Evolutionary conservation across 2,329 filamentous ascomycete species (phyloP), one percentile per base, ranked within the genome.

Genomic region (Elsinoe batatas): DNA sequence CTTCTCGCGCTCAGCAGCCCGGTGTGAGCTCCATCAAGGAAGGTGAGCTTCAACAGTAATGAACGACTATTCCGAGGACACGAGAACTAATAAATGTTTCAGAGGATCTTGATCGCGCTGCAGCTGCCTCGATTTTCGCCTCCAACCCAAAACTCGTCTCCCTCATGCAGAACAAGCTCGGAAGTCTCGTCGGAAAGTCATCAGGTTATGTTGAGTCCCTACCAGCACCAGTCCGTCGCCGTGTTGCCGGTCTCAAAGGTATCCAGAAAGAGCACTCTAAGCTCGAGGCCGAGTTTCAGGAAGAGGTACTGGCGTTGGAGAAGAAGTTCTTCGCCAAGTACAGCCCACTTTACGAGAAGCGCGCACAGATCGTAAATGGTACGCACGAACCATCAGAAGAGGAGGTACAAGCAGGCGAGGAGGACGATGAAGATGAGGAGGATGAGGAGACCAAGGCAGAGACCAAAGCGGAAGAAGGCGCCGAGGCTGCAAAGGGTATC

Each of bases 291-390:
- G 86, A 96, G 74, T 97, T 98, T 74, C 94, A 98, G 73, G 91
- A 97, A 74, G 94, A 97, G 76, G 91, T 98, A 60, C 81, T 98
- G 58, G 85, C 96, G 73, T 82, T 98, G 26, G 93, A 98, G 81
- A 98, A 98, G 83, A 96, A 96, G 77, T 98, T 95, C 76, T 97
- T 97, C 67, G 88, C 88, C 75, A 97, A 97, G 76, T 98, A 96
- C 76, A 95, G 89, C 55, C 93, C 93, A 59, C 82, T 98, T 50
- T 98, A 98, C 76, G 78, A 96, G 79, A 93, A 93, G 80, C 91
- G 93, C 72, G 82, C 91, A 60, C 81, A 84, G 65, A 97, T 98
- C 65, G 80, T 98, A 72, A 97, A 96, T 74, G 93, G 93, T 64
- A 75, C 76, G 61, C 72, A 77, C 58, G 93, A 98, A 77, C 93